These are phyloP conservation scores for Chrysanthemum seticuspe DNA, from an alignment of 129 eudicot genomes.

Conservation along the genomic window DNA sequence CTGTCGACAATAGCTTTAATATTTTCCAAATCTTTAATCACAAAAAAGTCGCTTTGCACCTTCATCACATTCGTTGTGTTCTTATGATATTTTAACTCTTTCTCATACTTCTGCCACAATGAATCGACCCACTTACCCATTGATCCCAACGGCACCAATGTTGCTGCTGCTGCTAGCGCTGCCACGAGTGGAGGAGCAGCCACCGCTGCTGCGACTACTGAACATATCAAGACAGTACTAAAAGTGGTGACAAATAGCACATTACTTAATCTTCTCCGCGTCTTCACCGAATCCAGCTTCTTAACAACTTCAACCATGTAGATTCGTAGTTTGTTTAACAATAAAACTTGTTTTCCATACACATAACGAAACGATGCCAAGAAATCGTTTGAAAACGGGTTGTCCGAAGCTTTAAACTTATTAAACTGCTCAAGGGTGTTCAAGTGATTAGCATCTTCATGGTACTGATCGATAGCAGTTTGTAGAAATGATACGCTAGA, in stretches of 20 bases:
- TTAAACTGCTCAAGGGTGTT: background rate
- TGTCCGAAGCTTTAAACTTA: background rate
- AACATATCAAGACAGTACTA: conserved; percentile 49
- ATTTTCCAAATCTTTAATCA: conserved; percentile 8
- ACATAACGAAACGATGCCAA: conserved; percentile 31
- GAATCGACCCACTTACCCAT: conserved; percentile 6
- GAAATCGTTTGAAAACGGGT: background rate
- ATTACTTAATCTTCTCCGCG: conserved; percentile 50
- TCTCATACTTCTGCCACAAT: background rate
- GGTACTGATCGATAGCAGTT: background rate
- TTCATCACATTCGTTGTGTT: background rate
- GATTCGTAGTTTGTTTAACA: conserved; percentile 44
- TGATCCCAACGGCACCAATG: conserved; percentile 33
- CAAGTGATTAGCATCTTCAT: background rate
- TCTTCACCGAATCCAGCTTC: conserved; percentile 38
- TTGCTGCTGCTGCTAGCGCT: conserved; percentile 54
- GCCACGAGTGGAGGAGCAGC: conserved; percentile 55
- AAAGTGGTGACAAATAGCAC: conserved; percentile 46
- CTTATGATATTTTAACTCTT: background rate
- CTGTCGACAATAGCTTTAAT: background rate
- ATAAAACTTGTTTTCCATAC: conserved; percentile 30
- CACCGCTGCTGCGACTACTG: conserved; percentile 50
- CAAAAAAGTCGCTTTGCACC: background rate
- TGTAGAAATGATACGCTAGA: background rate
- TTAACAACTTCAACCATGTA: conserved; percentile 42